A percentile compares a stretch with the other conserved stretches of the same genome.
Evolutionary conservation across 192 early-diverging fungal species (phyloP).

Genomic region (Coemansia sp.): DNA sequence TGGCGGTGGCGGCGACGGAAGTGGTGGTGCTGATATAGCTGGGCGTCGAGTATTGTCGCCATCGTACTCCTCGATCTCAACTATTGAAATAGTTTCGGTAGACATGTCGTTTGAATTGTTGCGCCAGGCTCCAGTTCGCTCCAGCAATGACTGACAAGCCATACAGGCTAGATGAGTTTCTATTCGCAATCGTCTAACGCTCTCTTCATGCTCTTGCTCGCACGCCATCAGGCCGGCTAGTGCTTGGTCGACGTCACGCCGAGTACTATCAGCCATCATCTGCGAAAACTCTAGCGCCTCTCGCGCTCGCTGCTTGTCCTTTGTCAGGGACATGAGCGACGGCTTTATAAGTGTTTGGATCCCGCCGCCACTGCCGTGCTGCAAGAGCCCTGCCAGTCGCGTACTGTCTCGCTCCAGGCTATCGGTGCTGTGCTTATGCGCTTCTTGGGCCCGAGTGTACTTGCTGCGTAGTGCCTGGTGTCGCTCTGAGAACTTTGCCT

Average conservation of each 20-base stretch:
- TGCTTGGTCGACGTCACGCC: constrained; percentile 3
- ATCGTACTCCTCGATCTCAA: constrained; percentile 3
- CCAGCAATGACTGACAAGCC: constrained; percentile 1
- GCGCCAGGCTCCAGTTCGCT: neutral
- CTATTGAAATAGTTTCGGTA: constrained; percentile 1
- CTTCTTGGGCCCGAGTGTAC: constrained; percentile 1
- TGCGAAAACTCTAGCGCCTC: constrained; percentile 8
- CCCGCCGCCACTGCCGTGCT: neutral
- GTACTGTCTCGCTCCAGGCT: constrained; percentile 6
- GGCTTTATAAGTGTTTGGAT: constrained; percentile 1
- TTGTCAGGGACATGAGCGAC: neutral
- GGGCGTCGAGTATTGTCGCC: neutral
- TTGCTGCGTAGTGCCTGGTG: constrained; percentile 3
- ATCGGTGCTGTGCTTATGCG: neutral
- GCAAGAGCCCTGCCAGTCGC: constrained; percentile 4
- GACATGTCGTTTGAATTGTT: neutral
- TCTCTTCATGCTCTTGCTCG: constrained; percentile 2
- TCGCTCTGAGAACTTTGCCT: constrained; percentile 10
- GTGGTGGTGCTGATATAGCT: neutral
- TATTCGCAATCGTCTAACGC: neutral
- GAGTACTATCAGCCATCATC: constrained; percentile 6
- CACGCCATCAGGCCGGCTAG: neutral
- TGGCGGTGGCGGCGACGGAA: constrained; percentile 4
- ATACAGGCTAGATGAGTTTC: neutral
- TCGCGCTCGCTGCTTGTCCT: constrained; percentile 10